These are phyloP conservation scores for Fulvia fulva DNA, from an alignment of 2,329 filamentous ascomycete genomes.

Conservation along the genomic window DNA sequence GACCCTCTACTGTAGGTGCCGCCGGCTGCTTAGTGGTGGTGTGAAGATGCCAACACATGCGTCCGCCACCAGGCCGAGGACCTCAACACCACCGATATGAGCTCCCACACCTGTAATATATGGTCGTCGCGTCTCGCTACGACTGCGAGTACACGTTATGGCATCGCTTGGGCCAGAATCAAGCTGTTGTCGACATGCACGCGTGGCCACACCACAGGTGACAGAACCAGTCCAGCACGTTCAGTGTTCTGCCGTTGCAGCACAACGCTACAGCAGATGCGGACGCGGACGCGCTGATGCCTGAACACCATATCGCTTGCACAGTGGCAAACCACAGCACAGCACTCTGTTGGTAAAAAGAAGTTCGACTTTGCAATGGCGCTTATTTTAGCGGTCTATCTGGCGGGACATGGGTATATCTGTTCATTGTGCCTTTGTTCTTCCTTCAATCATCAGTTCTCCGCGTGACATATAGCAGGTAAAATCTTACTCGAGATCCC, in stretches of 20 bases:
- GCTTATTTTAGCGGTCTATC: constrained; percentile 5
- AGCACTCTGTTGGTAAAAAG: background rate
- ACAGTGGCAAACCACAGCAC: background rate
- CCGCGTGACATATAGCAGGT: background rate
- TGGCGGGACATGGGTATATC: constrained; percentile 8
- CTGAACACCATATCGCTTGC: background rate
- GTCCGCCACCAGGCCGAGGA: background rate
- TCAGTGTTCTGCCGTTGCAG: background rate
- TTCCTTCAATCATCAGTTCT: background rate
- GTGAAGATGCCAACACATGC: background rate
- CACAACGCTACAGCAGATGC: background rate
- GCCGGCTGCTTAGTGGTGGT: too few relatives aligned
- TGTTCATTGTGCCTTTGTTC: background rate
- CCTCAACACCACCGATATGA: background rate
- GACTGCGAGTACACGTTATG: background rate
- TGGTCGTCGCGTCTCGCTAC: background rate
- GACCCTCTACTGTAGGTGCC: too few relatives aligned
- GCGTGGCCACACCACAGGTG: too few relatives aligned
- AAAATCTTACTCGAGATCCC: background rate
- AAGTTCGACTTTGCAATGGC: background rate
- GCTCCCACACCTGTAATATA: background rate
- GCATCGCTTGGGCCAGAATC: too few relatives aligned
- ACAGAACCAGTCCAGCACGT: too few relatives aligned
- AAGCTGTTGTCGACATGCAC: too few relatives aligned
- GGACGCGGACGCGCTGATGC: background rate